Conservation (phyloP, 805 yeast species). For the Yarrowia bubula region DNA sequence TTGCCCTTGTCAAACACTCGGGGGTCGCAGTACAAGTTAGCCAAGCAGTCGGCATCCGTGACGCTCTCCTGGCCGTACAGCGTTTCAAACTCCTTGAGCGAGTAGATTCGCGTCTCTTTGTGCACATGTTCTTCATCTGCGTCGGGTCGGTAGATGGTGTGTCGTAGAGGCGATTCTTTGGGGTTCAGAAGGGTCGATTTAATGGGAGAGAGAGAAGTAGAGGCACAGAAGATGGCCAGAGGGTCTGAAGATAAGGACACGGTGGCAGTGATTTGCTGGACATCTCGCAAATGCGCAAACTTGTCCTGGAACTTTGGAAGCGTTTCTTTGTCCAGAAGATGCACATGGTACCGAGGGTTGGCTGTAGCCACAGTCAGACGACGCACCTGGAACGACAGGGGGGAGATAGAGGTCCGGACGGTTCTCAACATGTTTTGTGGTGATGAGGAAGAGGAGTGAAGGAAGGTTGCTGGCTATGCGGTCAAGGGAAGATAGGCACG, state of each 20-base stretch:
- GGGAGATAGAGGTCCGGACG: neutral
- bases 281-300: constrained; percentile 8
- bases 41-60: neutral
- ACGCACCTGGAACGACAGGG: neutral
- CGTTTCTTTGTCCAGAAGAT: constrained; percentile 31
- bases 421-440: neutral
- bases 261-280: constrained; percentile 11
- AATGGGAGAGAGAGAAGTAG: neutral
- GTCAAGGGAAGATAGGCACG: neutral
- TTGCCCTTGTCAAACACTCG: constrained; percentile 29
- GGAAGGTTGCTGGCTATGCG: neutral
- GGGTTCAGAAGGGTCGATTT: neutral
- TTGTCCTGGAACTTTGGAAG: constrained; percentile 28
- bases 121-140: constrained; percentile 27
- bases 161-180: constrained; percentile 8
- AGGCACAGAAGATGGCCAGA: constrained; percentile 20
- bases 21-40: constrained; percentile 28
- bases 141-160: constrained; percentile 31
- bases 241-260: constrained; percentile 5
- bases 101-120: constrained; percentile 5
- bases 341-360: constrained; percentile 26
- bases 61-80: constrained; percentile 11
- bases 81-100: constrained; percentile 8
- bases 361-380: constrained; percentile 16
- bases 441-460: neutral